Evolutionary conservation across 306 rosid species (phyloP), one percentile per base, ranked within the genome.

Genomic region (Mimosa bimucronata): DNA sequence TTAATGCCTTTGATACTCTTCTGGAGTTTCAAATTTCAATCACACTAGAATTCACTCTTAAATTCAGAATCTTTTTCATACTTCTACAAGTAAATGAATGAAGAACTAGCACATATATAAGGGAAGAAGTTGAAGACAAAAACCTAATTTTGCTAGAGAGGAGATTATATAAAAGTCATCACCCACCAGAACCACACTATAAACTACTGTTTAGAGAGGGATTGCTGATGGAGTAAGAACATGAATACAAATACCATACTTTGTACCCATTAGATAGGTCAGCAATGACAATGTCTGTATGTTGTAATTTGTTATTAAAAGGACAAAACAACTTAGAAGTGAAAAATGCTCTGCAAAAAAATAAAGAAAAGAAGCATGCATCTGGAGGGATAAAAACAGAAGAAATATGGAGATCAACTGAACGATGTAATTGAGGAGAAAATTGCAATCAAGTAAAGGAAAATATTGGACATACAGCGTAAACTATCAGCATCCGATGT

Each of bases 401-500:
- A 45, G 21, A 34, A 66, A 42, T 9, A 5, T 10, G 19, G 16
- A 50, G 16, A 64, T 4, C 25, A 82, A 71, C 26, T 13, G 61
- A 69, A 44, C 37, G 16, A 78, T 13, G 74, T 50, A 78, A 30
- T 52, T 60, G 14, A 42, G 45, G 26, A 26, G 71, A 81, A 19
- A 60, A 44, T 21, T 31, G 79, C 34, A 80, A 74, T 70, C 67
- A 81, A 75, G 71, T 14, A 79, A 16, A 73, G 46, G 66, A 41
- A 72, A 46, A 40, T 29, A 9, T 19, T 72, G 65, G 64, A 84
- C 90, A 73, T 82, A 89, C 92, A 74, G 66, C 87, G 88, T 79
- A 93, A 75, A 68, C 93, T 92, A 48, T 85, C 79, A 31, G 83
- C 88, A 77, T 89, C 81, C 38, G 97, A 89, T 44, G 87, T 82